Evolutionary conservation across 108 stramenopile genomes (phyloP), one percentile per base, ranked within the genome.

Genomic region (Cyclotella kingstonii): DNA sequence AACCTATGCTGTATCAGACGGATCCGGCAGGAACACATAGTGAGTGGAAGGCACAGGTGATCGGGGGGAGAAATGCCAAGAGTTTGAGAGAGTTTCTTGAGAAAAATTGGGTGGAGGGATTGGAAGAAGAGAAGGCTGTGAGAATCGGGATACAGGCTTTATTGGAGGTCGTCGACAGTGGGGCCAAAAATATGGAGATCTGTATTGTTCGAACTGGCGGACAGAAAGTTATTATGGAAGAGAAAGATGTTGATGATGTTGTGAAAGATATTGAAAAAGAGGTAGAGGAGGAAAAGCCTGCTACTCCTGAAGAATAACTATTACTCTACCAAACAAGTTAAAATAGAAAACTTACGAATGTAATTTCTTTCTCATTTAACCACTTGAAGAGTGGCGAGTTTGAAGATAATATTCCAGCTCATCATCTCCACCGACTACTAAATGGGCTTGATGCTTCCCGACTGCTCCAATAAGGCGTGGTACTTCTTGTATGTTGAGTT

Each of bases 21-120:
- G 99, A 99, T 76, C 99, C 99, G 12, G 94, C 95, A 14, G 99
- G 99, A 35, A 98, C 97, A n/a, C 96, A 97, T 66, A 85, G 80
- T 35, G 80, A 84, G 15, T 99, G 99, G 99, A 98, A 97, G 90
- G 98, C 98, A 6, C 95, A 98, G 62, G 96, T 96, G 45, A 92
- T 98, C 62, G 99, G 98, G 25, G 98, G 98, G 35, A 81, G 91
- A 39, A 98, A 97, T 80, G 83, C 89, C 53, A 98, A 97, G 76
- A 85, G 83, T 53, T 81, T 99, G 60, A 75, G 95, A 40, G 99
- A 99, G 68, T 98, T 97, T 69, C 79, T 99, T 62, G 99, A 99
- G 85, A 98, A 97, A 70, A 83, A 95, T 57, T 97, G 94, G 80
- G 81, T 83, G 58, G 89, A 85, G 14, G 95, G 86, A 27, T 60